phyloP scores from a whole-genome alignment of 352 stramenopile species.

The Pythium volutum region DNA sequence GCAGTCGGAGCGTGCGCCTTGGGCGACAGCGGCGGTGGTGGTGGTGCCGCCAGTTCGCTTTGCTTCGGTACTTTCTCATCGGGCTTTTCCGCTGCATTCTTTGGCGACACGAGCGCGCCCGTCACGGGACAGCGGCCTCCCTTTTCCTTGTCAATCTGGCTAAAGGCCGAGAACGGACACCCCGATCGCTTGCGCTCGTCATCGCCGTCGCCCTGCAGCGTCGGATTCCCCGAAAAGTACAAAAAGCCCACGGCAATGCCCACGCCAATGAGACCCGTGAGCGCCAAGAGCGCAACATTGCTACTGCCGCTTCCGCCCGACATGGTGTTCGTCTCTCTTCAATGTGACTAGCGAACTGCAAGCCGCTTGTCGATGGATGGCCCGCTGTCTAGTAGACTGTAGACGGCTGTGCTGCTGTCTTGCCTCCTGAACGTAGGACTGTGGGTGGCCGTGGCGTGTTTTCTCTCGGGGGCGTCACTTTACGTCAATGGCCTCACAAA shows the following conservation, averaged over 20 bases:
- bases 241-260: conserved; percentile 57
- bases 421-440: neutral
- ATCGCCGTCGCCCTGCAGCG: conserved; percentile 21
- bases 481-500: neutral
- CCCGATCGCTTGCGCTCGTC: conserved; percentile 19
- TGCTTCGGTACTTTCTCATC: conserved; percentile 7
- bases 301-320: conserved; percentile 26
- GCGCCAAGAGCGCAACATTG: conserved; percentile 47
- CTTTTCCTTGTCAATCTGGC: conserved; percentile 33
- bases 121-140: conserved; percentile 42
- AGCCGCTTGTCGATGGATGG: neutral
- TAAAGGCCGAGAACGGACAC: conserved; percentile 29
- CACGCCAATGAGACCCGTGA: conserved; percentile 60
- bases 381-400: too few relatives aligned
- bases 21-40: neutral
- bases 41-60: neutral
- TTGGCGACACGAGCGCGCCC: conserved; percentile 29
- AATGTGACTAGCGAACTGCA: conserved; percentile 6
- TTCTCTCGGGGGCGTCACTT: conserved; percentile 5
- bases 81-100: conserved; percentile 7
- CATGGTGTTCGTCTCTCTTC: conserved; percentile 26
- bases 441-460: neutral
- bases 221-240: conserved; percentile 28
- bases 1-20: neutral
- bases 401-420: too few relatives aligned